These are phyloP conservation scores for Fusarium sp. DNA, from an alignment of 2,329 filamentous ascomycete genomes.

Conservation along the genomic window DNA sequence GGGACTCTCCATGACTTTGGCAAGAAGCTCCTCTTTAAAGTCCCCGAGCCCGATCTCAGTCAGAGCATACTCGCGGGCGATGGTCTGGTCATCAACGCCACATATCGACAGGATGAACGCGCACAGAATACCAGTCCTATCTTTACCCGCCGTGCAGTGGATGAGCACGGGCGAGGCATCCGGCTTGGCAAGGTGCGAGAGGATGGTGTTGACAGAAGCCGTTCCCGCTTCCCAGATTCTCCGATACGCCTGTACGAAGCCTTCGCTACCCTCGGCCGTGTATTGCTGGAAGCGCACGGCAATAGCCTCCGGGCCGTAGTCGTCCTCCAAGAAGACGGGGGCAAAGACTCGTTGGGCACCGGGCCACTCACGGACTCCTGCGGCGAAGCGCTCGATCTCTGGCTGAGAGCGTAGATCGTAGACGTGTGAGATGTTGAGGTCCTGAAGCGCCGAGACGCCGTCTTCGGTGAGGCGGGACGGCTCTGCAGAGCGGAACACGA, in stretches of 20 bases:
- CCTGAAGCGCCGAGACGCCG: conserved; percentile 61
- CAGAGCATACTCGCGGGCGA: conserved; percentile 75
- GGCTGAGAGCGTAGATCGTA: conserved; percentile 73
- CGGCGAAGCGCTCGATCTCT: conserved; percentile 62
- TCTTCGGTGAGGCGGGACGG: conserved; percentile 64
- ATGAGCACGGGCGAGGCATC: conserved; percentile 64
- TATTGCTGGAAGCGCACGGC: conserved; percentile 70
- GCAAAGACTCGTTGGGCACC: conserved; percentile 63
- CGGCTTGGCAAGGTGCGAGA: conserved; percentile 62
- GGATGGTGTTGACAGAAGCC: conserved; percentile 59
- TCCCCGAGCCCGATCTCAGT: conserved; percentile 68
- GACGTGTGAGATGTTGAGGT: conserved; percentile 68
- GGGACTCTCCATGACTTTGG: conserved; percentile 59
- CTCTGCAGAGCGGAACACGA: conserved; percentile 76
- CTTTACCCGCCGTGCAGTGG: conserved; percentile 81
- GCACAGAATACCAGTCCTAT: conserved; percentile 76
- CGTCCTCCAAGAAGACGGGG: conserved; percentile 70
- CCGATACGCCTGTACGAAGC: conserved; percentile 71
- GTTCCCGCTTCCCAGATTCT: conserved; percentile 66
- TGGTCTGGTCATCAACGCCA: conserved; percentile 64
- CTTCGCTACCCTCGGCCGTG: conserved; percentile 61
- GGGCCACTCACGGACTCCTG: conserved; percentile 46
- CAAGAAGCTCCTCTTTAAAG: conserved; percentile 61
- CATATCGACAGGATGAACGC: conserved; percentile 72
- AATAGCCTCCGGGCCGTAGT: conserved; percentile 69